Evolutionary conservation across 257 asterid genomes (phyloP).

Genomic region (Petunia axillaris): DNA sequence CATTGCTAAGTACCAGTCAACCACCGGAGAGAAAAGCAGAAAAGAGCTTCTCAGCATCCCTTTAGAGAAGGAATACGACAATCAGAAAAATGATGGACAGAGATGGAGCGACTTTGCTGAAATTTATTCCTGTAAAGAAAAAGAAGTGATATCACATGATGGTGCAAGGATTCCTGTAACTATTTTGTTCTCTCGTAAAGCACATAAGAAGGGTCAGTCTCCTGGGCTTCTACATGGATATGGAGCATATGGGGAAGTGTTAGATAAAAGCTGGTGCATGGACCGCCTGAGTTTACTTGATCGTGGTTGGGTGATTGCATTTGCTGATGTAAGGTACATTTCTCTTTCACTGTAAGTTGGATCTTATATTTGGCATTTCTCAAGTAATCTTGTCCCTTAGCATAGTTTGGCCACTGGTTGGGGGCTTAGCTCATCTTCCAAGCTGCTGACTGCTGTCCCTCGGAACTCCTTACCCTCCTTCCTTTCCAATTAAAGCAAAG

Average conservation of each 20-base stretch:
- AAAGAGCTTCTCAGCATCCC: slow-evolving; percentile 31
- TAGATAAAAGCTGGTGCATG: slow-evolving; percentile 91
- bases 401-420: not conserved
- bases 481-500: not conserved
- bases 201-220: slow-evolving; percentile 62
- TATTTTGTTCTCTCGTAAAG: slow-evolving; percentile 58
- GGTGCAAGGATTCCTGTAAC: slow-evolving; percentile 79
- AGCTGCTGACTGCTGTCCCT: not conserved
- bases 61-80: slow-evolving; percentile 32
- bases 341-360: not conserved
- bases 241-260: slow-evolving; percentile 85
- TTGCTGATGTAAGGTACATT: slow-evolving; percentile 87
- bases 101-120: slow-evolving; percentile 55
- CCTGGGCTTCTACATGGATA: slow-evolving; percentile 93
- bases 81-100: slow-evolving; percentile 32
- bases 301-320: slow-evolving; percentile 93
- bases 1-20: not conserved
- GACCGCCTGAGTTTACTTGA: slow-evolving; percentile 85
- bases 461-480: not conserved
- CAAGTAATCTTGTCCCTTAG: not conserved
- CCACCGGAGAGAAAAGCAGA: slow-evolving; percentile 23
- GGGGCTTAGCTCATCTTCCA: not conserved
- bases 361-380: not conserved
- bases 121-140: slow-evolving; percentile 62
- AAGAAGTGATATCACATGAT: slow-evolving; percentile 72